A percentile compares a stretch with the other conserved stretches of the same genome.
Evolutionary conservation across 106 monocot genomes (phyloP).

Genomic region (Triglochin maritima): DNA sequence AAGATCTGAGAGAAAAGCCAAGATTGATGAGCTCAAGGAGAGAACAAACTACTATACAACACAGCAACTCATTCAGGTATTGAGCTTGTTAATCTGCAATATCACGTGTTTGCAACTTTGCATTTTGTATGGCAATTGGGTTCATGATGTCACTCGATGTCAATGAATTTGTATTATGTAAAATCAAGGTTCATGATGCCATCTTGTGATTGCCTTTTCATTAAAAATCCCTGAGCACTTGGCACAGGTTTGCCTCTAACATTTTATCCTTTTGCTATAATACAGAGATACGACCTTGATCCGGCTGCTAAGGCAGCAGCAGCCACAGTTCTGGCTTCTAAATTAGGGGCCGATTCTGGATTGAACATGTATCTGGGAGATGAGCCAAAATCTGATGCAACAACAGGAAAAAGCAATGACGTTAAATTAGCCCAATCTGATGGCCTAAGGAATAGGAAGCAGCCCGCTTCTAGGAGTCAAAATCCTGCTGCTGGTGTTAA

Average conservation of each 20-base stretch:
- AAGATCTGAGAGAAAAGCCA: conserved; percentile 71
- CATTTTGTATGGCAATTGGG: too few relatives aligned
- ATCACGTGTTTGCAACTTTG: neutral
- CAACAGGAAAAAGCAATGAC: conserved; percentile 33
- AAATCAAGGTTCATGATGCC: too few relatives aligned
- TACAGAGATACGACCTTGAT: conserved; percentile 88
- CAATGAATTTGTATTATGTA: too few relatives aligned
- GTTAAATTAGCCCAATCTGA: conserved; percentile 28
- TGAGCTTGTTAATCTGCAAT: neutral
- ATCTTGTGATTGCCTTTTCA: too few relatives aligned
- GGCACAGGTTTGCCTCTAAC: too few relatives aligned
- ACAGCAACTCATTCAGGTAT: conserved; percentile 91
- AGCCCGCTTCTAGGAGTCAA: conserved; percentile 22
- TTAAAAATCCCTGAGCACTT: too few relatives aligned
- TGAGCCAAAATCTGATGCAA: conserved; percentile 23
- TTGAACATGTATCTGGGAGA: conserved; percentile 71
- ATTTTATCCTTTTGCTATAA: neutral
- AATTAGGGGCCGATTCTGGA: conserved; percentile 70
- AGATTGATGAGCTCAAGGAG: conserved; percentile 96
- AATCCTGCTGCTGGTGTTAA: conserved; percentile 13
- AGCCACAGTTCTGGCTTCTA: conserved; percentile 82
- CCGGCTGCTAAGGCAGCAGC: conserved; percentile 90
- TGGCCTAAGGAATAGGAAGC: conserved; percentile 65
- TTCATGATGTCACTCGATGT: too few relatives aligned
- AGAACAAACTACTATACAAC: conserved; percentile 92